Conservation (phyloP, 352 stramenopile genomes). For the Lagenidium sp. region DNA sequence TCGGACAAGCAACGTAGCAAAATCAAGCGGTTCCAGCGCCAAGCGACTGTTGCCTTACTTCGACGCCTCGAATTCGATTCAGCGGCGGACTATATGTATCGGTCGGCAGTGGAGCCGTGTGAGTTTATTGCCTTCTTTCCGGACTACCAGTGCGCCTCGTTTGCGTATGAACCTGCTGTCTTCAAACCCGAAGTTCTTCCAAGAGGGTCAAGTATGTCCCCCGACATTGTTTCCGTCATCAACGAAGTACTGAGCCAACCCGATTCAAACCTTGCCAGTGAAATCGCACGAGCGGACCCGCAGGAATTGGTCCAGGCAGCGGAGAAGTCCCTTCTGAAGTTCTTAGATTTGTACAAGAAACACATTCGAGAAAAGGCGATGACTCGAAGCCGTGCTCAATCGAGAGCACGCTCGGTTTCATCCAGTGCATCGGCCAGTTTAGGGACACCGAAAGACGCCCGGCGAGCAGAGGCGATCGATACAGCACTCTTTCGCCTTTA, state of each 20-base stretch:
- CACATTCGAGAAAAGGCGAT: constrained; percentile 64
- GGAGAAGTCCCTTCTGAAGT: constrained; percentile 73
- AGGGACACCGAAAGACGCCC: constrained; percentile 46
- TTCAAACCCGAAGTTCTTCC: constrained; percentile 80
- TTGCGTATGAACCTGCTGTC: constrained; percentile 76
- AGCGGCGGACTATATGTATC: constrained; percentile 81
- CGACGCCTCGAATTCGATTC: constrained; percentile 71
- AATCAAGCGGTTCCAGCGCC: constrained; percentile 83
- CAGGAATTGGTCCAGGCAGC: constrained; percentile 46
- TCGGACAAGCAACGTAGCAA: constrained; percentile 84
- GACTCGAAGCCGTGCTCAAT: constrained; percentile 10
- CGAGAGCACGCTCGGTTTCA: constrained; percentile 9
- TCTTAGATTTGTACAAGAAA: constrained; percentile 74
- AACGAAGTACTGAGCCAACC: constrained; percentile 50
- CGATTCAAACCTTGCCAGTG: constrained; percentile 29
- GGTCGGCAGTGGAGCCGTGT: constrained; percentile 71
- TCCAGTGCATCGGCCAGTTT: constrained; percentile 4
- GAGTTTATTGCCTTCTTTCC: constrained; percentile 86
- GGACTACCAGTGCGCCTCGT: constrained; percentile 67
- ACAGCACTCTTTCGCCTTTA: constrained; percentile 79
- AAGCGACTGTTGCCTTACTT: constrained; percentile 70
- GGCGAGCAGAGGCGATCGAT: constrained; percentile 74
- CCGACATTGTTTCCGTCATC: constrained; percentile 74
- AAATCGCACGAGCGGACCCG: constrained; percentile 49
- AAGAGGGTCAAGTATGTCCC: constrained; percentile 55